Conservation (phyloP, 345 rosid species). For the Raphanus sativus region DNA sequence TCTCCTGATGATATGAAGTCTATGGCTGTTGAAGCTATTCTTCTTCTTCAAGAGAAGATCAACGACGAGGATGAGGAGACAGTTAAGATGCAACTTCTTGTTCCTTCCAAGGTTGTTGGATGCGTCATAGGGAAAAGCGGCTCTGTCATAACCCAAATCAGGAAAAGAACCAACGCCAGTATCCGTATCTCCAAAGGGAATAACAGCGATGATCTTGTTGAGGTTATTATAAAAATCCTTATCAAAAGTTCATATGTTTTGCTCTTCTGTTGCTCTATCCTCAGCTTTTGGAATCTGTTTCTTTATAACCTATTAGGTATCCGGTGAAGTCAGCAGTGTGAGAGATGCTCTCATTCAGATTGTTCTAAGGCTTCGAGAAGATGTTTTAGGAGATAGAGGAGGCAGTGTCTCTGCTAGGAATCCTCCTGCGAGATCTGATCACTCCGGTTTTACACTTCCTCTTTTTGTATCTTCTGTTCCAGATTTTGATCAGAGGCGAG, state of each 20-base stretch:
- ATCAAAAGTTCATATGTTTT: not conserved
- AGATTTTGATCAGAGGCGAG: not conserved
- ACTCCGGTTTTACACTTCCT: not conserved
- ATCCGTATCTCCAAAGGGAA: not conserved
- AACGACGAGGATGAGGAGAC: not conserved
- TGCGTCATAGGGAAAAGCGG: not conserved
- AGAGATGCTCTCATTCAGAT: constrained; percentile 15
- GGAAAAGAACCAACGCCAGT: constrained; percentile 7
- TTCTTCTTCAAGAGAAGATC: constrained; percentile 13
- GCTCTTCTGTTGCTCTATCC: not conserved
- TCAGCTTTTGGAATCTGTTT: too few species aligned
- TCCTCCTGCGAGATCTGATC: not conserved
- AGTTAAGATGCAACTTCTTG: constrained; percentile 6
- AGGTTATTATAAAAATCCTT: not conserved
- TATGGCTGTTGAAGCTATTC: not conserved
- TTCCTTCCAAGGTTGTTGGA: not conserved
- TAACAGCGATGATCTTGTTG: constrained; percentile 1
- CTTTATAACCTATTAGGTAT: too few species aligned
- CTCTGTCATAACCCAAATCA: not conserved
- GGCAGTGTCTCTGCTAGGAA: constrained; percentile 5
- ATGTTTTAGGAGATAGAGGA: not conserved
- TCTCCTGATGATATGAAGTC: constrained; percentile 4
- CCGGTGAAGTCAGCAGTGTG: constrained; percentile 12
- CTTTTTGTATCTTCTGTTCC: not conserved
- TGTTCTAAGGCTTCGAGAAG: constrained; percentile 1